Conservation (phyloP, 352 stramenopile species). For the Phytophthora tentaculata region DNA sequence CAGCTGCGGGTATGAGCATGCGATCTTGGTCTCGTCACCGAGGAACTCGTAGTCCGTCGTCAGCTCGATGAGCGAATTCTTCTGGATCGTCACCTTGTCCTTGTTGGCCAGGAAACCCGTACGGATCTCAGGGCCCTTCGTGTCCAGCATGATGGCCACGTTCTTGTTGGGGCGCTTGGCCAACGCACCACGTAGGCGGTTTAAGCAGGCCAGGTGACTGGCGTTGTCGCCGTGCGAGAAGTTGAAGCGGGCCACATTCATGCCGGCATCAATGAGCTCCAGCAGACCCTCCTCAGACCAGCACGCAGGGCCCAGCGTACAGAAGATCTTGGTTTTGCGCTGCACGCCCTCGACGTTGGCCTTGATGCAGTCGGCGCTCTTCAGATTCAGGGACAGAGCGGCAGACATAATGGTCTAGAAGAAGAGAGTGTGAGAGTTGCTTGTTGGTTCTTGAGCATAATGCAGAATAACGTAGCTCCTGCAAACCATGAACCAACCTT, state of each 20-base stretch:
- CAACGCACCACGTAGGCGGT: constrained; percentile 62
- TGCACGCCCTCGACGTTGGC: constrained; percentile 27
- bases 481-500: not conserved
- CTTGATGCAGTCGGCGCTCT: constrained; percentile 35
- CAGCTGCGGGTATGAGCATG: constrained; percentile 94
- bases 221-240: constrained; percentile 98
- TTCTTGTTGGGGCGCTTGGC: constrained; percentile 72
- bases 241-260: constrained; percentile 98
- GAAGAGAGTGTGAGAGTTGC: constrained; percentile 2
- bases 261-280: constrained; percentile 89
- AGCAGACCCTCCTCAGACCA: constrained; percentile 95
- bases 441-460: constrained; percentile 32
- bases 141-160: constrained; percentile 96
- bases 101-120: constrained; percentile 88
- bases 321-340: constrained; percentile 92
- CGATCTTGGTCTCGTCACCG: constrained; percentile 87
- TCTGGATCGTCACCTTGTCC: constrained; percentile 68
- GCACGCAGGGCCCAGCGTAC: constrained; percentile 88
- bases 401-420: constrained; percentile 27
- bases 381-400: constrained; percentile 30
- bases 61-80: constrained; percentile 61
- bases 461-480: constrained; percentile 25
- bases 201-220: constrained; percentile 69
- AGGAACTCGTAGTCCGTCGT: constrained; percentile 73
- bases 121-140: constrained; percentile 96